Evolutionary conservation across 495 filamentous ascomycete genomes (phyloP), one percentile per base, ranked within the genome.

Genomic region (Aspergillus mulundensis): DNA sequence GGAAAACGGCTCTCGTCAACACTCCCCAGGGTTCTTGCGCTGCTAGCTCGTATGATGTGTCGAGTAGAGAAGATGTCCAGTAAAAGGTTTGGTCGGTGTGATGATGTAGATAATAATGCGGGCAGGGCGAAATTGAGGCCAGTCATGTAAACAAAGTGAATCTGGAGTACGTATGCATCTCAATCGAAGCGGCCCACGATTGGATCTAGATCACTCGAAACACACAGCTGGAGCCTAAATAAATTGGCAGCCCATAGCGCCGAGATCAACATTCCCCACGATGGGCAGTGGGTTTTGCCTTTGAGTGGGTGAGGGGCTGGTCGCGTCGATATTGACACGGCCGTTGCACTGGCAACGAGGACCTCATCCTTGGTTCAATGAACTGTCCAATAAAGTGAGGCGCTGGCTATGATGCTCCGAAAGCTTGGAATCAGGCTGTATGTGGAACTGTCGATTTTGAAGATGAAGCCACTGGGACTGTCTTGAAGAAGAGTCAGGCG

Each of bases 271-370:
- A 44, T 50, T 47, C 54, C 38, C 54, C 54, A 39, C 45, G 52
- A 36, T 60, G 20, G 28, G 24, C 51, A 32, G 46, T 39, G 52
- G 34, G 46, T 32, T 28, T 42, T 36, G 43, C n/a, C 38, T 47
- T 2, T 56, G 51, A 41, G 53, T 51, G 44, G 46, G 25, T 54
- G 59, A 61, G 50, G 50, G 59, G 54, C 44, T 39, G 54, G 24
- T 32, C 49, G 28, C 32, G 51, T 34, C 36, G 25, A 28, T 25
- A 34, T 28, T 25, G 49, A 61, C 61, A 61, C 61, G 58, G 61
- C 48, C 41, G 61, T 64, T 64, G 61, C 61, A 45, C 52, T 38
- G 52, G 61, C 61, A 64, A 64, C 61, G 30, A 40, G 16, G 50
- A 19, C 12, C 15, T 53, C 50, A 53, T 49, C 53, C 58, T 52